Evolutionary conservation across 331 rosid genomes (phyloP), one percentile per base, ranked within the genome.

Genomic region (Rosa hybrid): DNA sequence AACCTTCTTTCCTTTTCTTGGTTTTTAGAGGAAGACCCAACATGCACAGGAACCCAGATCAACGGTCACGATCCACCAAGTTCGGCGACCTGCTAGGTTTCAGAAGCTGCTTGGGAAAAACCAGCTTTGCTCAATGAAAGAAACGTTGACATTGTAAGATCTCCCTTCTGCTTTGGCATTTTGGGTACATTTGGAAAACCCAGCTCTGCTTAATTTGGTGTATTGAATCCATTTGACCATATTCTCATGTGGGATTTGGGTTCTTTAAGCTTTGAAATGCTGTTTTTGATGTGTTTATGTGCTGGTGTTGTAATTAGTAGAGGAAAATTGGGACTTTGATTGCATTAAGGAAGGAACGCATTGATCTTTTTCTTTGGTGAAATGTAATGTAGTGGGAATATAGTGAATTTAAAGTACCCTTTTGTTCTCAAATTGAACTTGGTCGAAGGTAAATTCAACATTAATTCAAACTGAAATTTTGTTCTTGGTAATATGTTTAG

Each of bases 111-210:
- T 96, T 59, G 93, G 3, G 92, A 84, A 3, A 85, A 85, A 82
- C 98, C 97, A 2, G 81, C 89, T 79, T 92, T 93, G 79, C 94
- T 96, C 81, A 90, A 91, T 34, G 93, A 90, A 39, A 86, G 83
- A 77, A 95, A 93, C 81, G 92, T 94, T 27, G 30, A 27, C 69
- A 87, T 93, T 56, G 99, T 92, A 89, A 84, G 97, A 77, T 86
- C 80, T 67, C 81, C 34, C 25, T 62, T 16, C 2, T n/a, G 17
- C 5, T 62, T 60, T 77, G 45, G 5, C 9, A 2, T 4, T 9
- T 25, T 45, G 62, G 62, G 62, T 44, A 4, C 69, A 13, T 34
- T 81, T 71, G 50, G 51, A 30, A 30, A 30, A 30, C 34, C 34
- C 34, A 30, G 34, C 34, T 30, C 34, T 27, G 39, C 30, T 64